Base-by-base conservation (phyloP, 2,329 filamentous ascomycete species). In the Fusarium pseudocircinatum region DNA sequence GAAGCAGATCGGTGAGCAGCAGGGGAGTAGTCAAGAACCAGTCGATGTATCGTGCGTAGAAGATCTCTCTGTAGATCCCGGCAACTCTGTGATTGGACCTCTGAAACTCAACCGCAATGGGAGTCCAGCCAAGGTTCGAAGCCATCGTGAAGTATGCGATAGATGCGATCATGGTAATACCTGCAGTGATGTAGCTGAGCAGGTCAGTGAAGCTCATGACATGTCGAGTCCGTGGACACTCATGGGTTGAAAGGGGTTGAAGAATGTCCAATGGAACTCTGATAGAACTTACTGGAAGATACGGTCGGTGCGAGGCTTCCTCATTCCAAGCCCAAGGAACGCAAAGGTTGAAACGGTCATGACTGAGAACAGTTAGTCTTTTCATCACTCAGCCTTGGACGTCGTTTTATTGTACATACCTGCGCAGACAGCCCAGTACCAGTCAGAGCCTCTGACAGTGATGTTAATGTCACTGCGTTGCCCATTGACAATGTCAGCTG, bases 1-100 rank as follows among this genome's bases (percentile, higher is more conserved):
- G 83, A 46, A 93, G 83, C 4, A 93, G 79, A 66, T 91, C 88
- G 58, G 89, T 79, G 20, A 93, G 85, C 12, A 93, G 82, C 3
- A 93, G 83, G 39, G 91, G 90, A 4, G 90, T 92, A 3, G 90
- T 92, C 71, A 89, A 82, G 30, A 84, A 84, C 70, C 70, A 75
- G 81, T 87, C 84, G 74, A 88, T 82, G 75, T 89, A 89, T 75
- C 87, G 84, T 34, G 84, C 83, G 72, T 84, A 89, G 80, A 89
- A 89, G 75, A 89, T 85, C 73, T 89, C 86, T 46, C 92, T 87
- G 54, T 87, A 88, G 11, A 88, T 89, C 6, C 80, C 69, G 6
- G 88, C 84, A 10, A 84, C 83, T 46, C 83, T 79, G 53, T 77
- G 74, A 12, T 63, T 49, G 2, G 69, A 83, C 3, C 80, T 81